Evolutionary conservation across 805 yeast genomes (phyloP), one percentile per base, ranked within the genome.

Genomic region (Candida multigemmis): DNA sequence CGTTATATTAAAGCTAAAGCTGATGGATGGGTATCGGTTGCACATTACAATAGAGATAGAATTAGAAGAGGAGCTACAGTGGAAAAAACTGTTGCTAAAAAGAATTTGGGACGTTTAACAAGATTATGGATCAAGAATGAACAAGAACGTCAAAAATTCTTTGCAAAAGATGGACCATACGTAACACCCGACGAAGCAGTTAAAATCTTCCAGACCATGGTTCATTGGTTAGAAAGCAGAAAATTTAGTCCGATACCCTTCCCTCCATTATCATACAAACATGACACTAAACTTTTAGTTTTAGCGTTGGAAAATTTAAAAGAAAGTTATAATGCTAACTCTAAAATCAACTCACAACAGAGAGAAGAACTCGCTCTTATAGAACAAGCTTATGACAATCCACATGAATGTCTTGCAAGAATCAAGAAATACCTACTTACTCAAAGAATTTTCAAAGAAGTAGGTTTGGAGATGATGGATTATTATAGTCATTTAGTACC

Each of bases 351-450:
- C 41, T 77, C 94, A 5, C 62, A 78, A 6, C 95, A 91, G 50
- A 67, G 96, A 37, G 96, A 89, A 52, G 98, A 91, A 43, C 57
- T 91, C 34, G 91, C 96, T 0, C 60, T 89, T 35, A 85, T 91
- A 24, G 98, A 91, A 46, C 94, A 86, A 44, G 97, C 97, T 0
- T 91, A 85, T 48, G 99, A 91, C 44, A 84, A 85, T 40, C 99
- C 99, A 0, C 94, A 86, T 48, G 97, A 93, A 45, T 79, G 87
- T 35, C 60, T 91, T 32, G 80, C 79, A 10, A 71, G 95, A 35
- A 71, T 91, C 30, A 91, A 91, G 53, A 78, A 79, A 41, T 76
- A 77, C 22, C 54, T 91, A 24, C 58, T 86, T 31, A 82, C 96
- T 0, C 96, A 87, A 49, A 65, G 97, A 35, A 91, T 85, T 7